Evolutionary conservation across 768 basidiomycete species (phyloP).

Genomic region (Agaricus sinodeliciosus): DNA sequence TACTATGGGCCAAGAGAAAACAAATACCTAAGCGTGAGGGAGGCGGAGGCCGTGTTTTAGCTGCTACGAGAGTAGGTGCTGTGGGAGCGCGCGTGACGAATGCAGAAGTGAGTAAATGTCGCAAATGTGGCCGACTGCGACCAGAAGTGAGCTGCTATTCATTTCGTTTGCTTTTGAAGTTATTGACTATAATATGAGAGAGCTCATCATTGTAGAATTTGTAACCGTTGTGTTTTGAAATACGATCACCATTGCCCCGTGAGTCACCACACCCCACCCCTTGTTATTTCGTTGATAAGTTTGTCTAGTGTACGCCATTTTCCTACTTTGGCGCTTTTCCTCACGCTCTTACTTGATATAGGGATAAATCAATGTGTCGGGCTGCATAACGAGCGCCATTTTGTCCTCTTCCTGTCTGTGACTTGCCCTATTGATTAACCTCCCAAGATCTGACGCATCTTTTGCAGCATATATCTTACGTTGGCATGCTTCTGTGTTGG

Average conservation of each 20-base stretch:
- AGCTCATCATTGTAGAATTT: constrained; percentile 90
- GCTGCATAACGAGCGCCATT: constrained; percentile 91
- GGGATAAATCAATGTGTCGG: constrained; percentile 99
- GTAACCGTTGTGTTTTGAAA: constrained; percentile 84
- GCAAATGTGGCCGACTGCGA: constrained; percentile 58
- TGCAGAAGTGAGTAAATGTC: constrained; percentile 54
- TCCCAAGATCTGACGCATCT: background rate
- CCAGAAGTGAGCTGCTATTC: constrained; percentile 62
- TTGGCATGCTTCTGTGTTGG: constrained; percentile 58
- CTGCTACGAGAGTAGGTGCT: constrained; percentile 21
- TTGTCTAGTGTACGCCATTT: constrained; percentile 22
- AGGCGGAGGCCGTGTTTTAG: constrained; percentile 20
- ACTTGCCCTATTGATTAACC: background rate
- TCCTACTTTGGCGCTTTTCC: background rate
- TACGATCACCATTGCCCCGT: constrained; percentile 92
- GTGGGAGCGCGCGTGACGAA: constrained; percentile 39
- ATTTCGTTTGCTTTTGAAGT: too few relatives aligned
- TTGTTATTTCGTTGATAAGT: background rate
- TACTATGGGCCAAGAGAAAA: constrained; percentile 51
- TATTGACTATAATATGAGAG: constrained; percentile 38
- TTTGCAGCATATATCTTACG: constrained; percentile 70
- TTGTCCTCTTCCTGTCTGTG: constrained; percentile 86
- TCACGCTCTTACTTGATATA: constrained; percentile 19
- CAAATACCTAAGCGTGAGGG: constrained; percentile 19
- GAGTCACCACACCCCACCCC: constrained; percentile 25